Evolutionary conservation across 2,329 filamentous ascomycete species (phyloP), one percentile per base, ranked within the genome.

Genomic region (Exophiala mesophila): DNA sequence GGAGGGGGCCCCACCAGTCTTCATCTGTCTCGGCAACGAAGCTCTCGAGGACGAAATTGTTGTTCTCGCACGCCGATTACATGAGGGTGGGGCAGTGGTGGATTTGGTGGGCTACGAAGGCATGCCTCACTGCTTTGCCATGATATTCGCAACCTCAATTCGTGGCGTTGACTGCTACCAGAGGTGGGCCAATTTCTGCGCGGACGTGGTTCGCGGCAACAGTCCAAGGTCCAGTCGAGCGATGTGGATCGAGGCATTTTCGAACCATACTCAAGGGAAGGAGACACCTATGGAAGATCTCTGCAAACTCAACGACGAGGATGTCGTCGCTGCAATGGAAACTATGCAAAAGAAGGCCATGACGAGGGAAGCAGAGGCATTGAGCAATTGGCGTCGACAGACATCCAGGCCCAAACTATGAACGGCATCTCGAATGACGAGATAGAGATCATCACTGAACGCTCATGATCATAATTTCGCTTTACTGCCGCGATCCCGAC

Each of bases 131-230:
- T 40, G 37, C 36, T 69, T 87, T 57, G 77, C 74, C 1, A 55
- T 79, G 49, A 50, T 85, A 1, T 63, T 86, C 41, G 62, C 69
- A 2, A 62, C 64, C 3, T 59, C 71, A 2, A 57, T 67, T 1
- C 69, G 64, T 20, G 64, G 73, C 2, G 64, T 58, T 52, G 68
- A 73, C 35, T 83, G 78, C 54, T 73, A 78, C 44, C 60, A 70
- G 10, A 64, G 67, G 3, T 78, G 79, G 74, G 64, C 74, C 0
- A 62, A 59, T 2, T 88, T 87, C 41, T 64, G 62, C 36, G 55
- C 54, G 0, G 58, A 63, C 47, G 63, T 59, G 4, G 59, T 55
- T 4, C 53, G 58, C 1, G 63, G 56, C 2, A 46, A 44, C 13
- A 57, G 62, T 5, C 44, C 44, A 13, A 48, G 51, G 18, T 53